phyloP scores from a whole-genome alignment of 441 rosid species.

The Mallotus repandus region DNA sequence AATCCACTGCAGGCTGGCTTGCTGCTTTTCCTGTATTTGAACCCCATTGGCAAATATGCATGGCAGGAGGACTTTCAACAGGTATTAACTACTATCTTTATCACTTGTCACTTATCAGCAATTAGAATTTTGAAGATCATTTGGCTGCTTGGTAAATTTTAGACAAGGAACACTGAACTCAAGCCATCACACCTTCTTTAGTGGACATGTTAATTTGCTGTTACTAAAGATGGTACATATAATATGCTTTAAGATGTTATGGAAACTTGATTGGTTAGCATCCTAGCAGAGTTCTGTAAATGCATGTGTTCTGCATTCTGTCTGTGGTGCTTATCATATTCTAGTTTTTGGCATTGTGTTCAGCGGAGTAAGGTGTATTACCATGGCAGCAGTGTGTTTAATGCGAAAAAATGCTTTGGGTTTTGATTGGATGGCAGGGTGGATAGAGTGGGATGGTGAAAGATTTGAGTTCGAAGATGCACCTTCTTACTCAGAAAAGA shows the following conservation, averaged over 20 bases:
- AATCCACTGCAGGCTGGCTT: constrained; percentile 97
- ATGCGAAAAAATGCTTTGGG: constrained; percentile 9
- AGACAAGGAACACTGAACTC: background rate
- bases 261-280: background rate
- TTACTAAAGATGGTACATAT: background rate
- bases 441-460: constrained; percentile 99
- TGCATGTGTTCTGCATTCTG: too few relatives aligned
- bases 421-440: constrained; percentile 52
- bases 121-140: background rate
- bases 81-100: constrained; percentile 42
- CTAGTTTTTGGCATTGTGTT: too few relatives aligned
- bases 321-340: background rate
- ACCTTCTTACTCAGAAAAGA: constrained; percentile 97
- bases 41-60: constrained; percentile 96
- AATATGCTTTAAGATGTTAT: background rate
- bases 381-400: background rate
- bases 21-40: constrained; percentile 98
- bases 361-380: background rate
- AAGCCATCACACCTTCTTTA: background rate
- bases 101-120: constrained; percentile 13
- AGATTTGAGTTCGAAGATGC: constrained; percentile 85
- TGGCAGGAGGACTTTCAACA: constrained; percentile 98
- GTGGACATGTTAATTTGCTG: background rate
- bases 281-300: background rate
- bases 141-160: background rate